Evolutionary conservation across 495 filamentous ascomycete species (phyloP).

Genomic region (Penicillium cinerascens): DNA sequence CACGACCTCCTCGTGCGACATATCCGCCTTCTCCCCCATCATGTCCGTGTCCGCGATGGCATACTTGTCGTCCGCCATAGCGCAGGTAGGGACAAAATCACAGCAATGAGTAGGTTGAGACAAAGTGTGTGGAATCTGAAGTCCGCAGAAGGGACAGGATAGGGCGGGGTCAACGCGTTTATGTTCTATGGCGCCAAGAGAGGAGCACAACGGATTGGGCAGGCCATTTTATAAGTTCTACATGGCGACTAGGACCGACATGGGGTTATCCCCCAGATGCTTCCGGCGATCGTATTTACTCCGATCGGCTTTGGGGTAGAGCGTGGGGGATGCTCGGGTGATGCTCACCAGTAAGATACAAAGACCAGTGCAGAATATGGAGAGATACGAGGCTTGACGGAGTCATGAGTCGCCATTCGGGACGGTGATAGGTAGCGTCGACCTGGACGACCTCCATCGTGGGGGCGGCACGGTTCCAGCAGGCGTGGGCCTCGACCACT

Average conservation of each 20-base stretch:
- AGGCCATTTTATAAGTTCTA: neutral
- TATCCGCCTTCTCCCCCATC: conserved; percentile 38
- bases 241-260: neutral
- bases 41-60: conserved; percentile 36
- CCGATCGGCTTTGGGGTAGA: conserved; percentile 2
- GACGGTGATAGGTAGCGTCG: conserved; percentile 7
- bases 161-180: neutral
- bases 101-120: no score
- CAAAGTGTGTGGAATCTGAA: neutral
- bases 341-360: neutral
- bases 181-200: neutral
- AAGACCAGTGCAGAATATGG: neutral
- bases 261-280: neutral
- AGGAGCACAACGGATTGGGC: neutral
- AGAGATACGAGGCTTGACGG: conserved; percentile 9
- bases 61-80: conserved; percentile 17
- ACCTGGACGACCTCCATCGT: conserved; percentile 7
- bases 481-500: neutral
- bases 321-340: conserved; percentile 9
- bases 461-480: neutral
- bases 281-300: conserved; percentile 6
- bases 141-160: neutral
- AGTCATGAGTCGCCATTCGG: conserved; percentile 1
- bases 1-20: conserved; percentile 42
- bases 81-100: neutral